A percentile compares a stretch with the other conserved stretches of the same genome.
These are phyloP conservation scores for Phycomyces blakesleeanus DNA, from an alignment of 192 early-diverging fungal species.

Conservation along the genomic window DNA sequence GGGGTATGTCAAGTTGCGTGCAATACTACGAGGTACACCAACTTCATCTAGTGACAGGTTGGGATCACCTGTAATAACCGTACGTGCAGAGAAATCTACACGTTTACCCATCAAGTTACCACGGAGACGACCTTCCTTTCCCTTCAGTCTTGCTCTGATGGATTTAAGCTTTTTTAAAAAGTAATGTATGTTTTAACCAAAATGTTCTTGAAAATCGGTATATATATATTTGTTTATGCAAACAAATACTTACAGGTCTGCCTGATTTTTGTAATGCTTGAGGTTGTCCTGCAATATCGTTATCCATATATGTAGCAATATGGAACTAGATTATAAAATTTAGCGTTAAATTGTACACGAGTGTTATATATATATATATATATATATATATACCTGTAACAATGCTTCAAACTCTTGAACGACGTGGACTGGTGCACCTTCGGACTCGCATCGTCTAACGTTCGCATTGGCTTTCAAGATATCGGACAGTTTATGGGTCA, in stretches of 20 bases:
- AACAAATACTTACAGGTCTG: constrained; percentile 63
- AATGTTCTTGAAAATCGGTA: neutral
- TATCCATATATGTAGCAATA: constrained; percentile 97
- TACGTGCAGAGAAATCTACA: constrained; percentile 98
- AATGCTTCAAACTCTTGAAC: constrained; percentile 84
- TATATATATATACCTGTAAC: constrained; percentile 67
- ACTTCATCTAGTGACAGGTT: constrained; percentile 98
- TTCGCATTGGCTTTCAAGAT: constrained; percentile 91
- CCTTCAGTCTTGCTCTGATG: constrained; percentile 94
- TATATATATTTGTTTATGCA: constrained; percentile 1
- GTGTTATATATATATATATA: too few species aligned
- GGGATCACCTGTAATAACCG: constrained; percentile 98
- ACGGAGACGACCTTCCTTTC: constrained; percentile 97
- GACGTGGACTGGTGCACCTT: constrained; percentile 86
- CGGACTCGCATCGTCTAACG: constrained; percentile 73
- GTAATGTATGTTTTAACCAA: neutral
- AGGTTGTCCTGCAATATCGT: constrained; percentile 90
- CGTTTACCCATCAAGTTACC: constrained; percentile 99
- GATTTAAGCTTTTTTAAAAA: constrained; percentile 35
- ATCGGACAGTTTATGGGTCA: constrained; percentile 91
- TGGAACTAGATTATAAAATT: constrained; percentile 62
- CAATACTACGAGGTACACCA: constrained; percentile 96
- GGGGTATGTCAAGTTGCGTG: constrained; percentile 94
- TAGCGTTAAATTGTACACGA: neutral
- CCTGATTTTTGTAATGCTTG: constrained; percentile 89